phyloP scores from a whole-genome alignment of 768 basidiomycete genomes.

The Candolleomyces efflorescens region DNA sequence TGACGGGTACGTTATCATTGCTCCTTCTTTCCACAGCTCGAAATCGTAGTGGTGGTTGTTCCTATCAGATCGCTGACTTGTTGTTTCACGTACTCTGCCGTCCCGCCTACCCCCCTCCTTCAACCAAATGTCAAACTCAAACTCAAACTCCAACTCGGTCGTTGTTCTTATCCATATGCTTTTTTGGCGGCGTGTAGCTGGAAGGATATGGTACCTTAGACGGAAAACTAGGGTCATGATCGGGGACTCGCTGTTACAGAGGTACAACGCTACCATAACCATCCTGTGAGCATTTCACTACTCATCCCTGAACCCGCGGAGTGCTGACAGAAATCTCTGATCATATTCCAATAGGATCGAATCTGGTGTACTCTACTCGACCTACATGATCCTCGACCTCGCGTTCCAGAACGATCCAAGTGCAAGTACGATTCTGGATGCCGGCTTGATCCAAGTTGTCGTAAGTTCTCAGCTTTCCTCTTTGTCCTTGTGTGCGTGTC shows the following conservation, averaged over 20 bases:
- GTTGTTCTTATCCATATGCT: not conserved
- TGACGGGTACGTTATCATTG: conserved; percentile 34
- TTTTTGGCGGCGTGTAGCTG: conserved; percentile 21
- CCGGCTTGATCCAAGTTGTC: conserved; percentile 27
- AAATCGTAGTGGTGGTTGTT: not conserved
- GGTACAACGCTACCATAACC: conserved; percentile 29
- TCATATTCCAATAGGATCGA: conserved; percentile 26
- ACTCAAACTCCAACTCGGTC: not conserved
- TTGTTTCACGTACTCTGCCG: too few relatives aligned
- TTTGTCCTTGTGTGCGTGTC: not conserved
- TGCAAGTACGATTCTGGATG: conserved; percentile 15
- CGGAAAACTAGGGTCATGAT: conserved; percentile 21
- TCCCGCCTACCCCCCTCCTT: too few relatives aligned
- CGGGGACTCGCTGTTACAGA: conserved; percentile 21
- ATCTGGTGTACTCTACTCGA: conserved; percentile 34
- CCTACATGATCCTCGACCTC: conserved; percentile 12
- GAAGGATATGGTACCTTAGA: conserved; percentile 30
- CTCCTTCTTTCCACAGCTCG: too few relatives aligned
- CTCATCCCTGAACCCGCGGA: not conserved
- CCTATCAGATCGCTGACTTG: not conserved
- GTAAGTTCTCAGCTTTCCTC: conserved; percentile 13
- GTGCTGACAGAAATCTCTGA: not conserved
- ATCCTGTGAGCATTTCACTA: conserved; percentile 26
- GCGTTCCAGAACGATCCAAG: conserved; percentile 6
- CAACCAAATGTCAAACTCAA: too few relatives aligned